Conservation (phyloP, 306 rosid species). For the Carpinus viminea region DNA sequence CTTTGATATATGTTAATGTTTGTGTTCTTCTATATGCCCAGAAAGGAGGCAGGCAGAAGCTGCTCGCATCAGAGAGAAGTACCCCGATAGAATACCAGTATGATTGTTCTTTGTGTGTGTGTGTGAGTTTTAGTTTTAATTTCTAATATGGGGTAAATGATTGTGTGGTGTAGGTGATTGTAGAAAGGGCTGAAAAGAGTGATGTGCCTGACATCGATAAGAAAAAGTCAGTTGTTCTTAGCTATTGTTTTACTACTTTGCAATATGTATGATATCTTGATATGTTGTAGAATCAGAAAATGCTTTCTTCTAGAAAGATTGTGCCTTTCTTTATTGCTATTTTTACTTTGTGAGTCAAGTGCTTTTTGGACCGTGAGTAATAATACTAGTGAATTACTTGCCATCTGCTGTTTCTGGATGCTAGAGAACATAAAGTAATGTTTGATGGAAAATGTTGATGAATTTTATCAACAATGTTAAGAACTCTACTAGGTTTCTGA, state of each 20-base stretch:
- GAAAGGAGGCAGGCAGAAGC: slow-evolving; percentile 71
- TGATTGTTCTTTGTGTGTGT: slow-evolving; percentile 26
- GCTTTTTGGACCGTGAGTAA: neutral
- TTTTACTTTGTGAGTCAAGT: neutral
- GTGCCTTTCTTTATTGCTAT: neutral
- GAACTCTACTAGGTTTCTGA: neutral
- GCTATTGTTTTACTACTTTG: neutral
- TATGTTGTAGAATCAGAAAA: neutral
- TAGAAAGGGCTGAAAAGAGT: slow-evolving; percentile 69
- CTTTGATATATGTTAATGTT: neutral
- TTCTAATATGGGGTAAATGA: neutral
- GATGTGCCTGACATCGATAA: slow-evolving; percentile 66
- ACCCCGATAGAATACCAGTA: slow-evolving; percentile 75
- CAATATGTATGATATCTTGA: neutral
- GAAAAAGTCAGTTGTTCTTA: slow-evolving; percentile 50
- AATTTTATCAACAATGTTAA: neutral
- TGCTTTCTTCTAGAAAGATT: neutral
- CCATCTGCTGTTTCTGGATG: slow-evolving; percentile 1
- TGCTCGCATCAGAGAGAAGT: slow-evolving; percentile 60
- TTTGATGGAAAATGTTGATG: neutral
- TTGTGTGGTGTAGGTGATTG: slow-evolving; percentile 55
- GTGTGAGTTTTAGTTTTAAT: neutral
- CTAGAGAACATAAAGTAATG: neutral
- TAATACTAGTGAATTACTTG: neutral
- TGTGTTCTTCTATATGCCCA: slow-evolving; percentile 26